phyloP scores from a whole-genome alignment of 1,139 yeast genomes.

The Candida freyschussii region DNA sequence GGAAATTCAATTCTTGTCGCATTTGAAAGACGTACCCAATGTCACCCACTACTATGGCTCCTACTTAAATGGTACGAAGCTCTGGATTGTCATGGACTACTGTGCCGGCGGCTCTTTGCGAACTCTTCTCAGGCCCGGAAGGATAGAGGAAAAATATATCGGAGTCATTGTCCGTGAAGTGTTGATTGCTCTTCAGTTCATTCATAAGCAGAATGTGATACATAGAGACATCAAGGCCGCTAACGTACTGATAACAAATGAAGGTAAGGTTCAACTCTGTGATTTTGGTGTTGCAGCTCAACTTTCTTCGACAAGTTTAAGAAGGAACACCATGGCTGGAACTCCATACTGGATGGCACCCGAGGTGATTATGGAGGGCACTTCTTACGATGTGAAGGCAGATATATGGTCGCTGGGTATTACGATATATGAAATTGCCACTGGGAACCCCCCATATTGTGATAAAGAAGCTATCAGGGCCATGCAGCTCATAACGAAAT shows the following conservation, averaged over 20 bases:
- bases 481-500: constrained; percentile 87
- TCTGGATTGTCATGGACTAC: constrained; percentile 90
- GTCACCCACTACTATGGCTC: constrained; percentile 93
- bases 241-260: constrained; percentile 81
- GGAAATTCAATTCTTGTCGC: constrained; percentile 83
- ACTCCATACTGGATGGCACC: constrained; percentile 99
- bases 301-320: constrained; percentile 66
- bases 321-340: constrained; percentile 95
- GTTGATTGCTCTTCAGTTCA: constrained; percentile 68
- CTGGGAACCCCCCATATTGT: constrained; percentile 96
- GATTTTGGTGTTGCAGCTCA: constrained; percentile 99
- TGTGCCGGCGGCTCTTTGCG: constrained; percentile 97
- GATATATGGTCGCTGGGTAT: constrained; percentile 95
- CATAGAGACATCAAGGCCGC: constrained; percentile 97
- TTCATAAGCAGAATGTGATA: constrained; percentile 86
- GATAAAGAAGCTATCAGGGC: constrained; percentile 95
- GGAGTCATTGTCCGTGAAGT: constrained; percentile 81
- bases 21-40: constrained; percentile 79
- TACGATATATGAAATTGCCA: constrained; percentile 88
- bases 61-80: constrained; percentile 74
- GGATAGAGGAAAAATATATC: constrained; percentile 77
- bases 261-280: constrained; percentile 86
- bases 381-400: constrained; percentile 76
- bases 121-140: constrained; percentile 82
- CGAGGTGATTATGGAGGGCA: constrained; percentile 93